Base-by-base conservation (phyloP, 2,329 filamentous ascomycete species). In the Rutstroemia sydowiana region DNA sequence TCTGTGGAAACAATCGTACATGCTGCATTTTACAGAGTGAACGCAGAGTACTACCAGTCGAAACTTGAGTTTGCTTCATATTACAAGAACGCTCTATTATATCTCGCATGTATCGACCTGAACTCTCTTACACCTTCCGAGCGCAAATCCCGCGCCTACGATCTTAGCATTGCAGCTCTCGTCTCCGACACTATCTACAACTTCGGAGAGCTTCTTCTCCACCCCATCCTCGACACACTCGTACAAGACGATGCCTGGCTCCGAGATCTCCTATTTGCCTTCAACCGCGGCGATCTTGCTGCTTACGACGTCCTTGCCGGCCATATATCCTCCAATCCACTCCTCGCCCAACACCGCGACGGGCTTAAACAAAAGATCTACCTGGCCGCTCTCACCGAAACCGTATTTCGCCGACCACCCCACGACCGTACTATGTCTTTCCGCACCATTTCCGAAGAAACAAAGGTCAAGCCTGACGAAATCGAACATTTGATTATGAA, bases 401-500 rank as follows among this genome's bases (percentile, higher is more conserved):
- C 91, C 53, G 90, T 98, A 54, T 98, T 98, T 78, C 88, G 89
- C 51, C 87, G 93, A 43, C 90, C 93, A 45, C 92, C 93, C 28
- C 93, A 98, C 68, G 89, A 97, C 75, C 87, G 93, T 58, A 85
- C 89, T 63, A 93, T 98, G 85, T 87, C 87, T 4, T 98, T 98
- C 72, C 73, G 76, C 48, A 88, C 89, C 45, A 96, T 98, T 65
- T 81, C 87, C 5, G 78, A 86, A 60, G 92, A 97, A 75, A 98
- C 93, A 3, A 95, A 95, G 71, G 91, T 98, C 47, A 80, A 83
- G 61, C 81, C 84, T 2, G 83, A 93, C 64, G 89, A 97, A 73
- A 97, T 98, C 61, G 93, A 98, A 76, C 92, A 97, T 69, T 74
- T 98, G 58, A 87, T 98, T 64, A 98, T 98, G 93, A 97, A 96